phyloP scores from a whole-genome alignment of 352 stramenopile genomes.

The Pythium diclinum region DNA sequence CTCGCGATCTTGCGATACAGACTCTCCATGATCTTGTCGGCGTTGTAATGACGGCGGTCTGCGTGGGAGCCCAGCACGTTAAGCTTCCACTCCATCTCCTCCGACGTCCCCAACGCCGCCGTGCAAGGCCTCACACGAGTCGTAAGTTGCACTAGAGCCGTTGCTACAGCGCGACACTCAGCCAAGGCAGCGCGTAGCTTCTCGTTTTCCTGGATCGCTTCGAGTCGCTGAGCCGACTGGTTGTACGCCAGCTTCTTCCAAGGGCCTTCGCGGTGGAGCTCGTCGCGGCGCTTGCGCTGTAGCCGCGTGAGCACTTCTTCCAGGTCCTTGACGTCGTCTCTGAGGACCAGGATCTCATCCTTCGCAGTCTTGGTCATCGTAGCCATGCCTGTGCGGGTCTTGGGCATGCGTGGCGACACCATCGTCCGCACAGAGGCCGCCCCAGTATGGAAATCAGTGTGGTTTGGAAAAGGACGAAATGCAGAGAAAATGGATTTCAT shows the following conservation, averaged over 20 bases:
- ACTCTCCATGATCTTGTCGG: slow-evolving; percentile 21
- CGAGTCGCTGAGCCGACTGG: background rate
- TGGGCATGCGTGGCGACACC: background rate
- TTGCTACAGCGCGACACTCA: slow-evolving; percentile 11
- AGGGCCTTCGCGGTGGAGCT: slow-evolving; percentile 25
- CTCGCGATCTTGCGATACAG: slow-evolving; percentile 7
- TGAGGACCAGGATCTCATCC: slow-evolving; percentile 15
- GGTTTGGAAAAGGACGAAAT: background rate
- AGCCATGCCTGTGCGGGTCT: background rate
- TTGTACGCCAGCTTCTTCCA: slow-evolving; percentile 20
- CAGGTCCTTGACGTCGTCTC: slow-evolving; percentile 4
- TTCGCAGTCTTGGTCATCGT: background rate
- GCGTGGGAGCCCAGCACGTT: slow-evolving; percentile 15
- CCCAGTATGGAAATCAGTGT: background rate
- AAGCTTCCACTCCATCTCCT: slow-evolving; percentile 25
- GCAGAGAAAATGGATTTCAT: background rate
- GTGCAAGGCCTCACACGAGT: background rate
- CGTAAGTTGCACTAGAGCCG: background rate
- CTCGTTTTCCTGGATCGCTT: slow-evolving; percentile 18
- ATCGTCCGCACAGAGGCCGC: no score
- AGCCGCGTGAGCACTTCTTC: slow-evolving; percentile 8
- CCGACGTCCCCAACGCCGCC: background rate
- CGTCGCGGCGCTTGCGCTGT: slow-evolving; percentile 7
- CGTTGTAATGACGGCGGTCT: slow-evolving; percentile 14
- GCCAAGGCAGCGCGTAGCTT: slow-evolving; percentile 14